Evolutionary conservation across 192 early-diverging fungal genomes (phyloP), one percentile per base, ranked within the genome.

Genomic region (Funneliformis geosporum): DNA sequence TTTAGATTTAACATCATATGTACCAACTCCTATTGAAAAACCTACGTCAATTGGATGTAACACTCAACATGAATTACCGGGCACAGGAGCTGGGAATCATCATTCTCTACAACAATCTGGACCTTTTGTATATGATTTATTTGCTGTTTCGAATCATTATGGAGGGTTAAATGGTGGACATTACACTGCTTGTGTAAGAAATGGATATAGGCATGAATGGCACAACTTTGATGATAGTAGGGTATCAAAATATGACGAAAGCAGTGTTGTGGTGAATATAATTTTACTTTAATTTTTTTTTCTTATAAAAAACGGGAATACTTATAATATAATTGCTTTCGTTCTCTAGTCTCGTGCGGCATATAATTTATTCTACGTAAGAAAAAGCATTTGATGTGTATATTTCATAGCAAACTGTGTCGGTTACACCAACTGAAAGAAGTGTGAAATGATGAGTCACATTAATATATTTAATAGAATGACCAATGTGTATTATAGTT

Each of bases 191-290:
- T 87, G 89, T 81, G 93, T 94, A 33, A 84, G 89, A 21, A 89
- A 89, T 72, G 88, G 88, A 12, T 80, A 87, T 50, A 82, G 89
- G 2, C 85, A 82, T 5, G 85, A 93, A 81, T 97, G 96, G 96
- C 92, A 90, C 78, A 87, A 92, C 71, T 96, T 96, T 88, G 95
- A 97, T 84, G 95, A 96, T 82, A 91, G 94, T 8, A 84, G 90
- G n/a, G 90, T 92, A 39, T 88, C 89, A 2, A 86, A 86, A 2
- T 89, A 84, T 50, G 86, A 87, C 73, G 84, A 89, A 81, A 79
- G 75, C 46, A 85, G 86, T 50, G 89, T 91, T 25, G 83, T 82
- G 86, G 90, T 91, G 87, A 80, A 78, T 78, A 18, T 84, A 14
- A 38, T 9, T 8, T 46, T 3, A 0, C 8, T 3, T 2, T 23